A percentile compares a stretch with the other conserved stretches of the same genome.
phyloP scores from a whole-genome alignment of 176 grass and related monocot genomes.

The Urochloa ruziziensis region DNA sequence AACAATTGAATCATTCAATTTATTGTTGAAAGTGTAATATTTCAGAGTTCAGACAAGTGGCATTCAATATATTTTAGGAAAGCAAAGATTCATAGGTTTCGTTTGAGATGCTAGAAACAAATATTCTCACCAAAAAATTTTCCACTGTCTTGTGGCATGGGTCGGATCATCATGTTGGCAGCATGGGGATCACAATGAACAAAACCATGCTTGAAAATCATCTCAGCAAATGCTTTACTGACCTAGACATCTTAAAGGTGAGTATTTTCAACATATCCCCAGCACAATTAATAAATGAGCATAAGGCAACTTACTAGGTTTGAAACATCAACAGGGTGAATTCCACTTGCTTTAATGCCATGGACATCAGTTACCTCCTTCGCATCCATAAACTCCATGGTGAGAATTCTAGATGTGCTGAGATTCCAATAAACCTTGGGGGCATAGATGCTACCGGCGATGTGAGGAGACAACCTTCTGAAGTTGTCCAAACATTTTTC shows the following conservation, averaged over 20 bases:
- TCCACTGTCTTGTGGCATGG: slow-evolving; percentile 56
- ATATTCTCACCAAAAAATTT: slow-evolving; percentile 57
- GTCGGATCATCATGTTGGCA: slow-evolving; percentile 96
- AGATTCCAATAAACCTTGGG: slow-evolving; percentile 91
- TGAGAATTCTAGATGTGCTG: slow-evolving; percentile 78
- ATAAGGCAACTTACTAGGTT: slow-evolving; percentile 67
- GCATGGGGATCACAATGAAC: slow-evolving; percentile 98
- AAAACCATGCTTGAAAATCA: slow-evolving; percentile 99
- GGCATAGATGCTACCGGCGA: slow-evolving; percentile 71
- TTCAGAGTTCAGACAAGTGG: too few relatives aligned
- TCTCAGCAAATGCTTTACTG: slow-evolving; percentile 84
- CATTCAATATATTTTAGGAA: slow-evolving; percentile 1
- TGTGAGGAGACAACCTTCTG: slow-evolving; percentile 76
- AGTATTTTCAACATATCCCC: slow-evolving; percentile 6
- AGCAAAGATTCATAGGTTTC: background rate
- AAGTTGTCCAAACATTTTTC: slow-evolving; percentile 89
- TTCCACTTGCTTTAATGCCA: slow-evolving; percentile 64
- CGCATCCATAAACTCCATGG: slow-evolving; percentile 96
- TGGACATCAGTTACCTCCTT: slow-evolving; percentile 89
- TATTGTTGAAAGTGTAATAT: background rate
- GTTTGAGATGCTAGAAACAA: slow-evolving; percentile 2
- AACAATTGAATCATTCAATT: background rate
- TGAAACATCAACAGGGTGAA: slow-evolving; percentile 79
- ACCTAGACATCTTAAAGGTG: slow-evolving; percentile 51
- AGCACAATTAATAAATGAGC: background rate